Base-by-base conservation (phyloP, 257 asterid genomes). In the Anisodus acutangulus region DNA sequence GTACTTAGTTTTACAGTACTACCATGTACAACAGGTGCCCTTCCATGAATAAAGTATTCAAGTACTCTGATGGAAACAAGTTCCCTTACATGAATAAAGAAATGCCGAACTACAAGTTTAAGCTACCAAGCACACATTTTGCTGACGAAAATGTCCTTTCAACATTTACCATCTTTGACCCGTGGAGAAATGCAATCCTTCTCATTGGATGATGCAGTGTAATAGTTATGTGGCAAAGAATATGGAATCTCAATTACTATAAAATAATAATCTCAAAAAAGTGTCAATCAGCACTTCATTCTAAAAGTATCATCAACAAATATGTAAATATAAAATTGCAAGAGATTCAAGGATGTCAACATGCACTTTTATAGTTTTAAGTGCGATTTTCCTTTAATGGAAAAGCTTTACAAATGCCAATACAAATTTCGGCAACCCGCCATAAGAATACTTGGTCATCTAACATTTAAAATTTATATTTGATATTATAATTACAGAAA, bases 21-120 rank as follows among this genome's bases (percentile, higher is more conserved):
- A 17, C 22, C 15, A 45, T n/a, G 17, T 39, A 71, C 16, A 71
- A 45, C 17, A n/a, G 39, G 58, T 74, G 9, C n/a, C 80, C 39
- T 19, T 74, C 43, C 60, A 49, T 12, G 80, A 49, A 74, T 74
- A 26, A 47, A 72, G 37, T 31, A 41, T 67, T 67, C 76, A 37
- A 67, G 54, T 69, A 69, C 78, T 69, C 53, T 16, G 78, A 69
- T 69, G 78, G 41, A 69, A 69, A 69, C 35, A 39, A 16, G 15
- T 11, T 74, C 10, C 58, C 58, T n/a, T 43, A 11, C 39, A 45
- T 47, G 58, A n/a, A 74, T 74, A 74, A 76, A 9, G 47, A 76
- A 53, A 51, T 26, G 81, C 63, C 19, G 16, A 13, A 22, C 63
- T 19, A 26, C 63, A 76, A 7, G 63, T 13, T 53, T 22, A 74